Evolutionary conservation across 202 grass and related monocot species (phyloP).

Genomic region (Brachypodium distachyon): DNA sequence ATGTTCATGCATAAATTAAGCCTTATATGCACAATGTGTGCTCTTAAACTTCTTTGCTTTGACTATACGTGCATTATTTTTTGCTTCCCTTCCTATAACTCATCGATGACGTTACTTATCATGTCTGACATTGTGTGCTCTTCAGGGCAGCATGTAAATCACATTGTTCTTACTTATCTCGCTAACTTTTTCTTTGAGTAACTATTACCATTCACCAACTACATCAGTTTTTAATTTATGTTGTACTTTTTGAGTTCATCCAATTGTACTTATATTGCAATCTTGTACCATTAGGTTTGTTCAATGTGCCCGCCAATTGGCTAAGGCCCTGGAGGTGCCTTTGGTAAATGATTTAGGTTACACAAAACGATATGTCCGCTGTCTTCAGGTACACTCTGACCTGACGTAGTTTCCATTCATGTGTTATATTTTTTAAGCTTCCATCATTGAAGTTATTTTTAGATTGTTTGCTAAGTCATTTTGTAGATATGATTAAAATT

Average conservation of each 20-base stretch:
- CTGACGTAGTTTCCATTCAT: background rate
- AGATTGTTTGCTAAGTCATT: background rate
- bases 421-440: background rate
- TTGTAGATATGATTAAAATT: background rate
- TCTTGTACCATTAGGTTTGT: constrained; percentile 59
- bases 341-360: constrained; percentile 99
- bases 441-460: background rate
- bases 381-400: constrained; percentile 70
- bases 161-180: background rate
- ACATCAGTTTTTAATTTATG: background rate
- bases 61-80: background rate
- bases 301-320: constrained; percentile 68
- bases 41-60: background rate
- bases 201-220: background rate
- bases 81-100: background rate
- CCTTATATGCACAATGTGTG: background rate
- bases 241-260: background rate
- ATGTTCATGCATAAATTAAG: background rate
- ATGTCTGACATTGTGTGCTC: background rate
- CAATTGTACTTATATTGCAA: background rate
- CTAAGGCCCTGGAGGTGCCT: constrained; percentile 92
- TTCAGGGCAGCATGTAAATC: background rate
- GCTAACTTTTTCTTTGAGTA: background rate
- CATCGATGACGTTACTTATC: background rate
- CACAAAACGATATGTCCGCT: constrained; percentile 98